These are phyloP conservation scores for Takakia lepidozioides DNA, from an alignment of 225 moss, liverwort and hornwort genomes.

Conservation along the genomic window DNA sequence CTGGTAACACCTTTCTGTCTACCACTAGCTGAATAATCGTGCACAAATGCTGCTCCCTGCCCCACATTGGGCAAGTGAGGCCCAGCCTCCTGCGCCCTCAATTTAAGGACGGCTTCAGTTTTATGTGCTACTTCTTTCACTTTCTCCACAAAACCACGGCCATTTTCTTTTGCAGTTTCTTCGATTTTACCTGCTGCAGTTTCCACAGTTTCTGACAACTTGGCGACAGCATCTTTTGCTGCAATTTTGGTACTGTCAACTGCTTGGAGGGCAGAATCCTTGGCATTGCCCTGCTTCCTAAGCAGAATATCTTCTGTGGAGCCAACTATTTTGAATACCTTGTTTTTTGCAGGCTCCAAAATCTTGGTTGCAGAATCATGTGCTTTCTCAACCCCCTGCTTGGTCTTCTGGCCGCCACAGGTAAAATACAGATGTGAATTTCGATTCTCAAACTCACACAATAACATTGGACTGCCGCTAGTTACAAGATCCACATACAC, in stretches of 20 bases:
- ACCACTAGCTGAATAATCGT: background rate
- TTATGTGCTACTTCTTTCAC: conserved; percentile 49
- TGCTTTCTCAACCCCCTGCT: conserved; percentile 25
- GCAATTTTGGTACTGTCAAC: background rate
- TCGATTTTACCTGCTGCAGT: too few relatives aligned
- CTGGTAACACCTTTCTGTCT: background rate
- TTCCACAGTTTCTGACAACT: too few relatives aligned
- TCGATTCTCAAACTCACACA: background rate
- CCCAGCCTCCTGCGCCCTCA: conserved; percentile 43
- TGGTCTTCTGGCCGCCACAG: conserved; percentile 23
- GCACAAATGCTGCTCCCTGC: conserved; percentile 33
- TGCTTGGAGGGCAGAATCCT: background rate
- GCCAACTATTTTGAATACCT: background rate
- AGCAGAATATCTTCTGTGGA: background rate
- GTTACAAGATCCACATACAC: too few relatives aligned
- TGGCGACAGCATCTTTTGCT: too few relatives aligned
- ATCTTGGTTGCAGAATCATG: conserved; percentile 40
- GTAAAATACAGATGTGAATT: background rate
- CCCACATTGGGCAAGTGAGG: conserved; percentile 32
- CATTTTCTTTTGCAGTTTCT: conserved; percentile 16
- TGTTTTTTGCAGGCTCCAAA: conserved; percentile 18
- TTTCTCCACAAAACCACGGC: conserved; percentile 29
- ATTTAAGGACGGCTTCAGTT: conserved; percentile 35
- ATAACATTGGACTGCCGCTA: too few relatives aligned
- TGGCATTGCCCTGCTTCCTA: background rate